phyloP scores from a whole-genome alignment of 495 filamentous ascomycete genomes.

The Platismatia glauca region DNA sequence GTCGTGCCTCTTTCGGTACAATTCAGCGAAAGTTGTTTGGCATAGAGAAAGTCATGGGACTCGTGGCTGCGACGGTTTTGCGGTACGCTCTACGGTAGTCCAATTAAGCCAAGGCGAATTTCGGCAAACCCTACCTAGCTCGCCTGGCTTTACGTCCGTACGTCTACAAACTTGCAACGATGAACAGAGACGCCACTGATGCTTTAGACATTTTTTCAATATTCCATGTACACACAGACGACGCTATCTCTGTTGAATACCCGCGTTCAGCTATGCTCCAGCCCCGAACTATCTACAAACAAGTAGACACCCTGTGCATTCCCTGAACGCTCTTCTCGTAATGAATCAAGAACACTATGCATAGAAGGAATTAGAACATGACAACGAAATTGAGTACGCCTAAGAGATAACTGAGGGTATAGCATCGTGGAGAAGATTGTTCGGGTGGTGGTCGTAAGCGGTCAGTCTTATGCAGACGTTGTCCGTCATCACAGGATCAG shows the following conservation, averaged over 20 bases:
- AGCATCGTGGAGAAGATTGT: neutral
- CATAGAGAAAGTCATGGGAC: neutral
- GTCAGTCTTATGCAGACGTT: neutral
- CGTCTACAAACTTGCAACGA: too few species aligned
- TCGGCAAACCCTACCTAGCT: neutral
- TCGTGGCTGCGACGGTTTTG: neutral
- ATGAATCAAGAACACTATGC: constrained; percentile 9
- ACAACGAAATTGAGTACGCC: constrained; percentile 1
- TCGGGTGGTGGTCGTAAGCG: constrained; percentile 7
- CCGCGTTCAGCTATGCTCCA: neutral
- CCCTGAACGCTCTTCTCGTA: neutral
- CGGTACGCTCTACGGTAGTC: constrained; percentile 6
- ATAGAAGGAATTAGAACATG: neutral
- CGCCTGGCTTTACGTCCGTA: too few species aligned
- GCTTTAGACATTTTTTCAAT: neutral
- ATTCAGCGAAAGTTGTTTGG: neutral
- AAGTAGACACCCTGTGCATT: neutral
- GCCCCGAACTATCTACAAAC: constrained; percentile 1
- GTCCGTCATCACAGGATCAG: constrained; percentile 60
- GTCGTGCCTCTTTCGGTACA: neutral
- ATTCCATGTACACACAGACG: neutral
- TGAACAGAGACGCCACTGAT: neutral
- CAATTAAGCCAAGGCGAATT: neutral
- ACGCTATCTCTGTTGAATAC: neutral
- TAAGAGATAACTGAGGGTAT: neutral